Base-by-base conservation (phyloP, 2,329 filamentous ascomycete genomes). In the Pseudogymnoascus sp. region DNA sequence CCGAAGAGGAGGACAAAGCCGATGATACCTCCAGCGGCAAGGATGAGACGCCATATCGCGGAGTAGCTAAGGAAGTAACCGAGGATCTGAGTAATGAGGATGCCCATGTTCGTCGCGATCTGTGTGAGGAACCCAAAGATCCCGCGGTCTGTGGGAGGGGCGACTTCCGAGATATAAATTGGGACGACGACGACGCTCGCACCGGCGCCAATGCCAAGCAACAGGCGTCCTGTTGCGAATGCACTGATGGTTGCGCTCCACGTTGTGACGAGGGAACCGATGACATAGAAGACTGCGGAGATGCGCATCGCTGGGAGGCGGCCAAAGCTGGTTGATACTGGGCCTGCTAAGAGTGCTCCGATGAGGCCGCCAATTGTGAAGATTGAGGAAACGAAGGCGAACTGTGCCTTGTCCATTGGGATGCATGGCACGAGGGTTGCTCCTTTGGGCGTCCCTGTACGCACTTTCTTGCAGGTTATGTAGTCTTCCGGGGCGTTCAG, bases 401-500 rank as follows among this genome's bases (percentile, higher is more conserved):
- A 95, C 69, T 90, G 83, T 37, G 87, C 84, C 31, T 90, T 82
- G 69, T 79, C 86, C 95, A 98, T 98, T 63, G 87, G 88, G 61
- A 99, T 93, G 73, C 95, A 99, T 61, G 89, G 81, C 26, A 71
- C 66, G 61, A 71, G 68, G 26, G 70, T 67, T 41, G 68, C 66
- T 24, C 59, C 59, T 14, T 14, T 40, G 61, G 61, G 65, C 68
- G 60, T 70, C 7, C 72, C 73, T 66, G 84, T 80, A 41, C 79
- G 78, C 68, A 84, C 82, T 68, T 85, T 86, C 69, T 85, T 86
- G 78, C 95, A 98, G 63, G 90, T 96, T 70, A 99, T 89, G 71
- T 96, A 91, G 80, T 93, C 89, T 82, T 97, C 89, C 7, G 95
- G 95, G 7, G 93, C 91, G 75, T 99, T 99, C 66, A 99, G 84